Percentiles rank a stretch among this genome's conserved stretches.
Evolutionary conservation across 345 rosid genomes (phyloP).

Genomic region (Salix dunnii): DNA sequence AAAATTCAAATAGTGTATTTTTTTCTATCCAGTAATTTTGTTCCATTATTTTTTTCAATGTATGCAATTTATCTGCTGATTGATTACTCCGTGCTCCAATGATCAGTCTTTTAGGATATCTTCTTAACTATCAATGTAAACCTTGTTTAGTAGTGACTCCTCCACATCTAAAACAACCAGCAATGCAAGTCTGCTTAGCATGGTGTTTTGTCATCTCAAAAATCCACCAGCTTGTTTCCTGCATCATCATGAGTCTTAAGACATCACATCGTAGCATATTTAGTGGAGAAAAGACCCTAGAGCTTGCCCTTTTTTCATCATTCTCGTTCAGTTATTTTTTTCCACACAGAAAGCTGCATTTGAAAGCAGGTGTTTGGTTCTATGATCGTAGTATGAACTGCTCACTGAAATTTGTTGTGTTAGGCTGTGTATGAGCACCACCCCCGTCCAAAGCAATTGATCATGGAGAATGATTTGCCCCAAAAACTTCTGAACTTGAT

Average conservation of each 20-base stretch:
- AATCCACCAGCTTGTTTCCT: background rate
- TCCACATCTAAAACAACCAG: background rate
- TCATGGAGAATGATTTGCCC: constrained; percentile 91
- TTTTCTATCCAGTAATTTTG: too few relatives aligned
- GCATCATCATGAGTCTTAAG: background rate
- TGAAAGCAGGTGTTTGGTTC: background rate
- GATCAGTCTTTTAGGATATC: background rate
- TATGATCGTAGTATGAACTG: background rate
- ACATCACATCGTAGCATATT: background rate
- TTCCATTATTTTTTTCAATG: background rate
- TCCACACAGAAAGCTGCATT: background rate
- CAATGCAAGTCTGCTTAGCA: background rate
- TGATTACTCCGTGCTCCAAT: background rate
- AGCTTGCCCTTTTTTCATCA: background rate
- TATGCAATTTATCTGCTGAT: background rate
- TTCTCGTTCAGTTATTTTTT: background rate
- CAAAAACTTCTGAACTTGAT: constrained; percentile 78
- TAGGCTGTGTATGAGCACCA: constrained; percentile 99
- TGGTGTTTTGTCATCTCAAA: background rate
- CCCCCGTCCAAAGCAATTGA: constrained; percentile 92
- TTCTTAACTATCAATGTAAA: background rate
- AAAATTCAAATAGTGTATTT: background rate
- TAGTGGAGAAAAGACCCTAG: background rate
- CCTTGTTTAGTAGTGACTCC: background rate
- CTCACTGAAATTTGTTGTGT: constrained; percentile 1